These are phyloP conservation scores for Phialophora tarda DNA, from an alignment of 2,329 filamentous ascomycete species.

Conservation along the genomic window DNA sequence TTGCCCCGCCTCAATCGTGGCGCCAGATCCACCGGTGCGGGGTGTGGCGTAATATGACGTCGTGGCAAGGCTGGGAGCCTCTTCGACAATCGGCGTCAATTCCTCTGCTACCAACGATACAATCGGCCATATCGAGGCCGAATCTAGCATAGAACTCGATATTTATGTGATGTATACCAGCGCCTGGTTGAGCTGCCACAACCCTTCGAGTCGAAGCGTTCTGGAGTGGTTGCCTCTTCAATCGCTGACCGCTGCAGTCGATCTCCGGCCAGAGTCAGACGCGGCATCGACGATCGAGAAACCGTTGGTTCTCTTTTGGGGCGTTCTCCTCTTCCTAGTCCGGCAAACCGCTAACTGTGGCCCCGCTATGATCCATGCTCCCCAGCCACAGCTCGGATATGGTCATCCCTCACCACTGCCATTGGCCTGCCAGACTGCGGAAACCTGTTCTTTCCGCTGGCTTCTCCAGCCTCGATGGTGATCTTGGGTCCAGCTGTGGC, in stretches of 20 bases:
- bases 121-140: background rate
- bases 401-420: background rate
- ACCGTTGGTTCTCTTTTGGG: background rate
- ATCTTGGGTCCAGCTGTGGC: constrained; percentile 17
- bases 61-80: background rate
- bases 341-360: background rate
- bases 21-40: background rate
- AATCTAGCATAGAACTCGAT: background rate
- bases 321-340: constrained; percentile 4
- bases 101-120: background rate
- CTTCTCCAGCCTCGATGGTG: constrained; percentile 3
- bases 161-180: background rate
- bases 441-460: constrained; percentile 1
- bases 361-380: constrained; percentile 19
- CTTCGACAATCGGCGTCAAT: background rate
- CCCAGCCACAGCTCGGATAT: constrained; percentile 22
- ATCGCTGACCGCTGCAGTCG: background rate
- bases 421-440: constrained; percentile 13
- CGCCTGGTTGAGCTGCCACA: background rate
- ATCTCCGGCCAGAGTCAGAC: background rate
- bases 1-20: background rate
- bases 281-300: constrained; percentile 5
- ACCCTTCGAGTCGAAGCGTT: background rate
- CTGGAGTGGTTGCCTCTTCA: background rate
- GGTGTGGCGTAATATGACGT: background rate